Evolutionary conservation across 163 green algal species (phyloP), one percentile per base, ranked within the genome.

Genomic region (Chloromonas sp.): DNA sequence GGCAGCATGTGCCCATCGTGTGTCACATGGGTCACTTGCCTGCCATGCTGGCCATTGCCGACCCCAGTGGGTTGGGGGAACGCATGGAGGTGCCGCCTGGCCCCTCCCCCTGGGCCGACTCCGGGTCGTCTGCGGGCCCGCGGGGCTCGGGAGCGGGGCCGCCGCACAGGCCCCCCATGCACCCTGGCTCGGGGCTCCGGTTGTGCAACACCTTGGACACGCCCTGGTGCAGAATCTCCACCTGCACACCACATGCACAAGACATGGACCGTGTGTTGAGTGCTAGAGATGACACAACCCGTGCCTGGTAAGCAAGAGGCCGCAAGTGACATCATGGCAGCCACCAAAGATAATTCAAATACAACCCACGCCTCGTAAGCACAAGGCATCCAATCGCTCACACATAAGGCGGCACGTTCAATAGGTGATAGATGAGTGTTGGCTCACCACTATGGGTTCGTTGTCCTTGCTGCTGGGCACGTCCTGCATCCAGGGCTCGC

Each of bases 401-500:
- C 36, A 36, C 36, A 36, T 36, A 36, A 36, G 36, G 36, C 36
- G 36, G 36, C 36, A 36, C 36, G 36, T 36, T 36, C 36, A 36
- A 36, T 36, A 36, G 36, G 36, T 36, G 36, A 36, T 36, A 36
- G 36, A 36, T 36, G 36, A 36, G 36, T 71, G 1, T 58, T 62
- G 2, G 13, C 85, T 60, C 58, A 90, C 87, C 85, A 81, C 60
- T 14, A 90, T 77, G 3, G 80, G 85, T 1, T 78, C 2, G n/a
- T 87, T 78, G 59, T 85, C 66, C 13, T 62, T 81, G 59, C 78
- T 71, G 71, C 74, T 78, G 0, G 88, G 88, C 82, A 91, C 87
- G 60, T 84, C 82, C 66, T 93, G 90, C 84, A 79, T 86, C 87
- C 91, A 92, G 0, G 89, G 91, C 85, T 93, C 91, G 0, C 88